Conservation (phyloP, 805 yeast species). For the Lachancea meyersii region DNA sequence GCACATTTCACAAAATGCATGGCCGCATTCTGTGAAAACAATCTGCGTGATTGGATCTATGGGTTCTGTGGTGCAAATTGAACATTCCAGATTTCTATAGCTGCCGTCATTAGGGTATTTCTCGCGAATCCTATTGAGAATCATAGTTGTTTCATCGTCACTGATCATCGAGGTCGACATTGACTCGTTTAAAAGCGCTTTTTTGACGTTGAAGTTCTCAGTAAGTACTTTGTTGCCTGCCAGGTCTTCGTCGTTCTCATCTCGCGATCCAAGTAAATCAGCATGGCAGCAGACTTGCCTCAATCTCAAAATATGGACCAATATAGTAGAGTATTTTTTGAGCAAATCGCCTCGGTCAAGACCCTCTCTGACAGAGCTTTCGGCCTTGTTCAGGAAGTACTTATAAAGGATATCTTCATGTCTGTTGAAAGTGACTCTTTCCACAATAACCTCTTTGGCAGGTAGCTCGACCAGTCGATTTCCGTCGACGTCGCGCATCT, state of each 20-base stretch:
- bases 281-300: constrained; percentile 88
- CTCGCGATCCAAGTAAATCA: constrained; percentile 47
- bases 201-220: constrained; percentile 2
- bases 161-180: constrained; percentile 1
- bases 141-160: constrained; percentile 8
- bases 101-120: constrained; percentile 31
- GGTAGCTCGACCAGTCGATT: constrained; percentile 71
- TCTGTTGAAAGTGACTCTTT: constrained; percentile 58
- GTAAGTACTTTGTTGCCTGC: constrained; percentile 3
- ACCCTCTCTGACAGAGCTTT: constrained; percentile 52
- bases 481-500: constrained; percentile 72
- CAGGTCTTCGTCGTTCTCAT: constrained; percentile 48
- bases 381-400: constrained; percentile 63
- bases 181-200: constrained; percentile 1
- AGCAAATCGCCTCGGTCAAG: constrained; percentile 60
- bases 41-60: constrained; percentile 46
- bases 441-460: constrained; percentile 62
- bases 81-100: constrained; percentile 56
- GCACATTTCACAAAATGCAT: constrained; percentile 70
- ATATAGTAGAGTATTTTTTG: constrained; percentile 67
- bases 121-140: constrained; percentile 7
- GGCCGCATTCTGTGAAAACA: constrained; percentile 72
- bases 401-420: constrained; percentile 62
- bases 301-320: constrained; percentile 75
- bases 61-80: constrained; percentile 73